phyloP scores from a whole-genome alignment of 345 rosid species.

The Populus pruinosa region DNA sequence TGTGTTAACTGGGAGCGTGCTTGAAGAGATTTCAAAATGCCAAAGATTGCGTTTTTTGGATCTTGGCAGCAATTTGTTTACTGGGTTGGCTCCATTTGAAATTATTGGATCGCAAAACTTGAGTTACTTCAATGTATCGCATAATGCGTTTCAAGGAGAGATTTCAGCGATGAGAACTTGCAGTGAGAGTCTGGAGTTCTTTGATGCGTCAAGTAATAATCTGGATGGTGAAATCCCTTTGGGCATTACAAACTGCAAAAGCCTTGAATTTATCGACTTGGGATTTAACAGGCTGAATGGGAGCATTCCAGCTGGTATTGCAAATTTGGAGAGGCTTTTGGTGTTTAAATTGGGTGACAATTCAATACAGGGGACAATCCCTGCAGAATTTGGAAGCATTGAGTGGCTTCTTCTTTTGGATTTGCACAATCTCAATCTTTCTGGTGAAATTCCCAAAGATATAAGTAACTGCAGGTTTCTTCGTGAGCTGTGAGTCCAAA shows the following conservation, averaged over 20 bases:
- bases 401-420: slow-evolving; percentile 69
- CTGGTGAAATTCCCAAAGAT: slow-evolving; percentile 57
- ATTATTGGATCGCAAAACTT: slow-evolving; percentile 56
- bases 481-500: slow-evolving; percentile 71
- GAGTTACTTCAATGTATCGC: slow-evolving; percentile 63
- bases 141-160: slow-evolving; percentile 63
- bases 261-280: slow-evolving; percentile 70
- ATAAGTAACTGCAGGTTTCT: slow-evolving; percentile 73
- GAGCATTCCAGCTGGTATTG: slow-evolving; percentile 51
- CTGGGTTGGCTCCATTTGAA: slow-evolving; percentile 66
- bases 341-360: slow-evolving; percentile 72
- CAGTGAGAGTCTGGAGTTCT: slow-evolving; percentile 48
- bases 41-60: slow-evolving; percentile 55
- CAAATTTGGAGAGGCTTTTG: slow-evolving; percentile 49
- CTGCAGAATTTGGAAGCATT: slow-evolving; percentile 55
- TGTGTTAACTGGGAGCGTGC: slow-evolving; percentile 56
- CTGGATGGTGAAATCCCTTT: slow-evolving; percentile 59
- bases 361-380: slow-evolving; percentile 58
- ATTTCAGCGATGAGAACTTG: slow-evolving; percentile 55
- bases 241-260: slow-evolving; percentile 59
- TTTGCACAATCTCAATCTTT: slow-evolving; percentile 70
- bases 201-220: slow-evolving; percentile 75
- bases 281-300: slow-evolving; percentile 75
- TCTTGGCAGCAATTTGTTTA: slow-evolving; percentile 68
- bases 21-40: slow-evolving; percentile 53